Evolutionary conservation across 805 yeast genomes (phyloP).

Genomic region (Jamesozyma piceae): DNA sequence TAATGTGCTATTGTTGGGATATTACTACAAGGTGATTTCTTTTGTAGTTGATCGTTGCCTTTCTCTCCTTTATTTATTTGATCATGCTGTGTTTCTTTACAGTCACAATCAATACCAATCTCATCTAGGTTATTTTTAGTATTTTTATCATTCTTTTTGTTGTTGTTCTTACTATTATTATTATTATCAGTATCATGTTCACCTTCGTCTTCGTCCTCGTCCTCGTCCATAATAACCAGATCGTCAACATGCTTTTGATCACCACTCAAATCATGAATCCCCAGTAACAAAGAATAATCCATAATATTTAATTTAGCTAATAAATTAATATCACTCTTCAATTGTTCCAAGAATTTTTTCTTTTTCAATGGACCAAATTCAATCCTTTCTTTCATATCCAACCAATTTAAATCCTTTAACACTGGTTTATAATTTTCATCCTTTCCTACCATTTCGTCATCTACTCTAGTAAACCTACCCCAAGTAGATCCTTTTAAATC

Average conservation of each 20-base stretch:
- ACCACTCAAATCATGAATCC: constrained; percentile 64
- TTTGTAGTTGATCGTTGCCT: not conserved
- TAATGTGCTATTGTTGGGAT: constrained; percentile 24
- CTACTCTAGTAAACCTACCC: constrained; percentile 54
- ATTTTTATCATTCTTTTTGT: not conserved
- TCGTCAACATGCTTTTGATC: not conserved
- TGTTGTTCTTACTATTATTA: not conserved
- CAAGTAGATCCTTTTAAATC: constrained; percentile 90
- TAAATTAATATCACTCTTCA: constrained; percentile 64
- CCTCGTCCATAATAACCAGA: not conserved
- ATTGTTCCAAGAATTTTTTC: constrained; percentile 52
- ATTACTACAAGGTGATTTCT: not conserved
- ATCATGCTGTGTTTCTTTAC: not conserved
- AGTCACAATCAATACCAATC: not conserved
- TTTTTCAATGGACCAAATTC: constrained; percentile 66
- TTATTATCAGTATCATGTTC: not conserved
- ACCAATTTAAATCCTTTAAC: constrained; percentile 83
- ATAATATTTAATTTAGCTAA: constrained; percentile 72
- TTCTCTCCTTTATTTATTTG: not conserved
- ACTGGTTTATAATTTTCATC: constrained; percentile 36
- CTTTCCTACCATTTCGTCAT: constrained; percentile 13
- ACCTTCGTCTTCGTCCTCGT: not conserved
- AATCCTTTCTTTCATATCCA: constrained; percentile 55
- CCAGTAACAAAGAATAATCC: constrained; percentile 90
- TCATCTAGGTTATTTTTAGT: not conserved